Evolutionary conservation across 129 eudicot species (phyloP).

Genomic region (Logfia minima): DNA sequence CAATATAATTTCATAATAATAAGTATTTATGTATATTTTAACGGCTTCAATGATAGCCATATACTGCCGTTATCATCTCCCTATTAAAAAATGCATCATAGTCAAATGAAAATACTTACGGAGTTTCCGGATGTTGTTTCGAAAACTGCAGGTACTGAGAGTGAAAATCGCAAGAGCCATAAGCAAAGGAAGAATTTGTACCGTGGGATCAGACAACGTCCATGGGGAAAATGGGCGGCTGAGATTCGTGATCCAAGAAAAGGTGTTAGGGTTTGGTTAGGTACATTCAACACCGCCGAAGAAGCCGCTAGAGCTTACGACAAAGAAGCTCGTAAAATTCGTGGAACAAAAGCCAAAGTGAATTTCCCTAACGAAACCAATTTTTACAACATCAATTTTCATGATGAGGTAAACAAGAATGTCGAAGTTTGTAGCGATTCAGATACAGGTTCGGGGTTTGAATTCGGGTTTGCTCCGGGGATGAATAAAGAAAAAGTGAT

Average conservation of each 20-base stretch:
- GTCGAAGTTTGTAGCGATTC: neutral
- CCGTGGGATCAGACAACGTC: constrained; percentile 93
- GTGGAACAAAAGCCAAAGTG: constrained; percentile 89
- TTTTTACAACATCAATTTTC: constrained; percentile 6
- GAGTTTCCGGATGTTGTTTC: neutral
- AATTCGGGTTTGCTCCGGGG: constrained; percentile 5
- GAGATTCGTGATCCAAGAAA: constrained; percentile 95
- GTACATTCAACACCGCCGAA: constrained; percentile 90
- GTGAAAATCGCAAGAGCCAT: neutral
- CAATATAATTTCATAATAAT: too few relatives aligned
- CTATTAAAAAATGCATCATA: too few relatives aligned
- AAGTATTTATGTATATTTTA: too few relatives aligned
- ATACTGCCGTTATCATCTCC: too few relatives aligned
- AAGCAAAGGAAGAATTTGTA: constrained; percentile 71
- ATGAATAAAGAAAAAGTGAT: neutral
- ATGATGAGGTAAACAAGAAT: constrained; percentile 10
- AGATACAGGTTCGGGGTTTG: neutral
- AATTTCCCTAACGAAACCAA: constrained; percentile 77
- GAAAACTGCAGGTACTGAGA: constrained; percentile 44
- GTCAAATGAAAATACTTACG: too few relatives aligned
- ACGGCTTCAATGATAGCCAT: too few relatives aligned
- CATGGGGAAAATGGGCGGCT: constrained; percentile 99
- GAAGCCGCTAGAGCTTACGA: constrained; percentile 97
- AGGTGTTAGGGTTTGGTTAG: constrained; percentile 95
- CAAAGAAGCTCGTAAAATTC: constrained; percentile 75